Conservation (phyloP, 2,329 filamentous ascomycete species). For the Salinomyces thailandicus region DNA sequence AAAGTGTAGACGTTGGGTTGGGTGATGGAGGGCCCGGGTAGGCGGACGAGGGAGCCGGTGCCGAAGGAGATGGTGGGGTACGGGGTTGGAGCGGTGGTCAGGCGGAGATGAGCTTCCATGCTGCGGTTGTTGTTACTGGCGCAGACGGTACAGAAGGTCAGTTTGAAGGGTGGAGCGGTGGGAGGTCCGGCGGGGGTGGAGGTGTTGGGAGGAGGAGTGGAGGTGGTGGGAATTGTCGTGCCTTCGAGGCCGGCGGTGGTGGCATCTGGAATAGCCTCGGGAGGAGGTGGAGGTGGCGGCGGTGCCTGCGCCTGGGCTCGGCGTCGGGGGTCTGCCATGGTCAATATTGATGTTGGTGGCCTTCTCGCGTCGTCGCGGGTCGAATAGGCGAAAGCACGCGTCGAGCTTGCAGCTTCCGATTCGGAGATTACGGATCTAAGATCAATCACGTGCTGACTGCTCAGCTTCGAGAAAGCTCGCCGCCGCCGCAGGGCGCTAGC, state of each 20-base stretch:
- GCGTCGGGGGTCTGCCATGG: slow-evolving; percentile 35
- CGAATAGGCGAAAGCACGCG: no score
- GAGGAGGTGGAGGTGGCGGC: slow-evolving; percentile 42
- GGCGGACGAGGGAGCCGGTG: slow-evolving; percentile 76
- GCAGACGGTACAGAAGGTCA: slow-evolving; percentile 98
- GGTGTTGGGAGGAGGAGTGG: neutral
- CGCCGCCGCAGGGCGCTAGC: neutral
- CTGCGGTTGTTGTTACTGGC: slow-evolving; percentile 96
- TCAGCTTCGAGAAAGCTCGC: neutral
- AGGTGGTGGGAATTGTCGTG: slow-evolving; percentile 4
- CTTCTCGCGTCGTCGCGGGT: no score
- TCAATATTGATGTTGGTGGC: no score
- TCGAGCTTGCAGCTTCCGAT: no score
- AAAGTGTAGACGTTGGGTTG: slow-evolving; percentile 97
- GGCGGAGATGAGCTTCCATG: slow-evolving; percentile 83
- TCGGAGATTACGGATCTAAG: neutral
- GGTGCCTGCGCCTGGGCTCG: slow-evolving; percentile 33
- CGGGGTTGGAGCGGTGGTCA: slow-evolving; percentile 57
- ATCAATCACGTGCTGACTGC: neutral
- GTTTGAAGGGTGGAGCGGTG: slow-evolving; percentile 72
- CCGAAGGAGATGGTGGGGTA: slow-evolving; percentile 94
- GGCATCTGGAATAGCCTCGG: slow-evolving; percentile 27
- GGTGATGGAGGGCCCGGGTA: slow-evolving; percentile 81
- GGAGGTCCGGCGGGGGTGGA: no score
- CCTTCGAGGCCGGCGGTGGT: slow-evolving; percentile 24